phyloP scores from a whole-genome alignment of 257 asterid species.

The Solanum sparsipilum region DNA sequence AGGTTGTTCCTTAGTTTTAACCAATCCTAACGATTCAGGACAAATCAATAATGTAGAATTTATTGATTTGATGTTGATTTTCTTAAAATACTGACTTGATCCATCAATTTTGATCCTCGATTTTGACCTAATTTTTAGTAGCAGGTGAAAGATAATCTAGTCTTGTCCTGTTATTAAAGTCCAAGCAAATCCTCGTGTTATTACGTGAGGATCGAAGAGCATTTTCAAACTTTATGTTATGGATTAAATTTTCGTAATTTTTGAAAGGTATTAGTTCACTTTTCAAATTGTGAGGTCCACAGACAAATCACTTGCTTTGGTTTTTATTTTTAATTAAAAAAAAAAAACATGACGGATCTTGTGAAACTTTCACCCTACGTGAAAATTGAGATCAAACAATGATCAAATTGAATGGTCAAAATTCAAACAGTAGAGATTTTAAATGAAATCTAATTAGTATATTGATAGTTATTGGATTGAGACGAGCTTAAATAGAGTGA shows the following conservation, averaged over 20 bases:
- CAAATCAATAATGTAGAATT: no score
- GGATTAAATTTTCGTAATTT: not conserved
- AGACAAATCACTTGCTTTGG: conserved; percentile 17
- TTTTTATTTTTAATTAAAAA: not conserved
- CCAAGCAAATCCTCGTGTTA: not conserved
- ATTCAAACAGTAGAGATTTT: not conserved
- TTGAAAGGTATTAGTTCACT: conserved; percentile 6
- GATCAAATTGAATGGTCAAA: not conserved
- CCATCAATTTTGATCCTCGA: no score
- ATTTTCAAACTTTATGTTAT: not conserved
- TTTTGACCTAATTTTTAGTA: not conserved
- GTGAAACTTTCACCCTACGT: not conserved
- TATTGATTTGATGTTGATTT: no score
- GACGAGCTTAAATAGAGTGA: not conserved
- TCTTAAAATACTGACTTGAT: not conserved
- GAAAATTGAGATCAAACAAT: not conserved
- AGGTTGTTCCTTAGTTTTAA: no score
- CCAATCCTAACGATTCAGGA: not conserved
- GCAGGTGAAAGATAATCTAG: not conserved
- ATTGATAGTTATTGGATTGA: not conserved
- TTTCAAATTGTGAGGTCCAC: conserved; percentile 19
- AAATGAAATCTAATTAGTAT: not conserved
- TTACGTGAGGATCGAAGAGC: not conserved
- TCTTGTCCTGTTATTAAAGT: not conserved
- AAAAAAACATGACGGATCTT: conserved; percentile 8